These are phyloP conservation scores for Dimargaris cristalligena DNA, from an alignment of 192 early-diverging fungal genomes.

Conservation along the genomic window DNA sequence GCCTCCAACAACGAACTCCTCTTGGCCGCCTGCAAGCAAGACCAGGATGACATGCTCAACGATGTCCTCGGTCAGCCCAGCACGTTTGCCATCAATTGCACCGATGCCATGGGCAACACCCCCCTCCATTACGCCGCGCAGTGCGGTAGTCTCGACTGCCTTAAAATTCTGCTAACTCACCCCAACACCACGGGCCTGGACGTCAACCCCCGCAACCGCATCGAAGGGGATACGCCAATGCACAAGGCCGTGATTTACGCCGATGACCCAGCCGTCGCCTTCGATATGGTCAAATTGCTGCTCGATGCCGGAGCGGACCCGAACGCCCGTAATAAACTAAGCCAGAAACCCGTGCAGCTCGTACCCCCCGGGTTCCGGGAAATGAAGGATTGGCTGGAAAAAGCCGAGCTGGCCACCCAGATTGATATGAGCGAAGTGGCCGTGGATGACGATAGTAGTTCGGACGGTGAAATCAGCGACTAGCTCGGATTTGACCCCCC, in stretches of 20 bases:
- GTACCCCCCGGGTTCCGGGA: not conserved
- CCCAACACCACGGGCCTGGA: conserved; percentile 27
- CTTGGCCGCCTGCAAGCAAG: conserved; percentile 49
- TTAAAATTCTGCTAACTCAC: conserved; percentile 31
- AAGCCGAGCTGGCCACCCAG: conserved; percentile 6
- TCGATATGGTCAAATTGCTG: conserved; percentile 42
- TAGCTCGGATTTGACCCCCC: not conserved
- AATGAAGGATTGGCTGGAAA: conserved; percentile 5
- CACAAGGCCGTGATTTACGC: conserved; percentile 44
- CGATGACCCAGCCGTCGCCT: conserved; percentile 30
- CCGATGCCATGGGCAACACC: conserved; percentile 42
- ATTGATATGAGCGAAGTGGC: conserved; percentile 3
- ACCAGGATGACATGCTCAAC: conserved; percentile 46
- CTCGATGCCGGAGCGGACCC: conserved; percentile 35
- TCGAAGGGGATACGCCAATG: conserved; percentile 43
- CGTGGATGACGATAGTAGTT: not conserved
- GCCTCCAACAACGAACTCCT: conserved; percentile 37
- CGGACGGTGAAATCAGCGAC: conserved; percentile 2
- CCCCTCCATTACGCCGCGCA: conserved; percentile 50
- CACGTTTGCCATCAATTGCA: conserved; percentile 38
- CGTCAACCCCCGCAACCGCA: conserved; percentile 33
- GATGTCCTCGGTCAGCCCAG: conserved; percentile 31
- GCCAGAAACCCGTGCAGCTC: conserved; percentile 13
- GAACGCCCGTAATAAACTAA: conserved; percentile 19
- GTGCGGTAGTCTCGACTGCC: conserved; percentile 36